Base-by-base conservation (phyloP, 2,329 filamentous ascomycete genomes). In the Botryotinia narcissicola region DNA sequence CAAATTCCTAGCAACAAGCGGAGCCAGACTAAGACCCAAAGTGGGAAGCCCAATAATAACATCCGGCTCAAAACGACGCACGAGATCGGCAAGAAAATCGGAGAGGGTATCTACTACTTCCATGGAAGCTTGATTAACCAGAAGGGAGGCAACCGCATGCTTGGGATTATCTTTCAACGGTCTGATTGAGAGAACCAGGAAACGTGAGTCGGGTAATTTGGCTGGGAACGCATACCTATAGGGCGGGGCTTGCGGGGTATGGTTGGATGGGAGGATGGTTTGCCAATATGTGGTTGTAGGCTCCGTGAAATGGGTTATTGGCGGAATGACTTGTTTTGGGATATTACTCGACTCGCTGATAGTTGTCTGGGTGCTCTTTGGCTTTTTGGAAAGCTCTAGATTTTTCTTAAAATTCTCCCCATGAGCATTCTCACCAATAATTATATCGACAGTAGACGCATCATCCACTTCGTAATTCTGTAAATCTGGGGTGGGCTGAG, bases 201-300 rank as follows among this genome's bases (percentile, higher is more conserved):
- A 74, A 10, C 75, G 69, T 6, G 68, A 68, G 66, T 79, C 75
- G 1, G 78, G 79, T 1, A 80, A 62, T 6, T 61, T 22, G 16
- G 77, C 76, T 18, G 79, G 75, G 62, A 75, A 78, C 16, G 69
- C 72, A 62, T 75, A 79, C 73, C 77, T 69, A 67, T 74, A 79
- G 29, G 78, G 77, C 9, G 76, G 32, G 20, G 59, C 29, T 16
- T 72, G 51, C 29, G 44, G 40, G 29, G 62, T 40, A 22, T 60
- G 6, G 18, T 69, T 44, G 59, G 46, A 60, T 29, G 75, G 68
- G 3, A 77, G 59, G 16, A 78, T 75, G 44, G 76, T 66, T 75
- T 80, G 78, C 78, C 78, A 80, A 72, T 78, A 80, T 25, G 70
- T 7, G 4, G 77, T 79, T 57, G 78, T 80, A 35, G 77, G 74